These are phyloP conservation scores for Pinus taeda DNA, from an alignment of 75 land plant species.

Conservation along the genomic window DNA sequence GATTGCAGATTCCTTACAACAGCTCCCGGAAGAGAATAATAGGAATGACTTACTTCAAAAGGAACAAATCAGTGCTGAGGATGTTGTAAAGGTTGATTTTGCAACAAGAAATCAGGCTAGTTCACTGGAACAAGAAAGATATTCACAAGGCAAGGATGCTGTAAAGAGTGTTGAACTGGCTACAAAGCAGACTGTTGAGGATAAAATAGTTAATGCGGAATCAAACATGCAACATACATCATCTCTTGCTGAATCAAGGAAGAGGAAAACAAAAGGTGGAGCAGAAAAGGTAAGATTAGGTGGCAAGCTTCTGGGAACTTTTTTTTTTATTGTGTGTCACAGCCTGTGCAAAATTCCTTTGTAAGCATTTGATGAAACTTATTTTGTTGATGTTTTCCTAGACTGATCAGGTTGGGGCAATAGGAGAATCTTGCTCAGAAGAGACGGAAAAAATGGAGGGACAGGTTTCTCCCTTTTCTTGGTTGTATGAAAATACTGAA, in stretches of 20 bases:
- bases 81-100: background rate
- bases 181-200: background rate
- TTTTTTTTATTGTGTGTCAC: background rate
- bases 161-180: background rate
- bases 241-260: background rate
- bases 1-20: background rate
- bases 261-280: background rate
- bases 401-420: background rate
- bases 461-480: background rate
- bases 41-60: background rate
- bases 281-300: constrained; percentile 1
- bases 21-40: background rate
- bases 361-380: too few relatives aligned
- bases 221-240: background rate
- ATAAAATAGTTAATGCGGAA: too few relatives aligned
- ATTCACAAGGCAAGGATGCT: background rate
- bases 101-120: background rate
- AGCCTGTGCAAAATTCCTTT: too few relatives aligned
- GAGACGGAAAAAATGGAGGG: background rate
- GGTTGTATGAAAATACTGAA: background rate
- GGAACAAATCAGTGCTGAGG: background rate
- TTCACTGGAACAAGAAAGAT: background rate
- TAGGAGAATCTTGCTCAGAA: background rate
- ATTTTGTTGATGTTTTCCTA: too few relatives aligned
- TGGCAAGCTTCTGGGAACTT: background rate